These are phyloP conservation scores for Tetracladium marchalianum DNA, from an alignment of 495 filamentous ascomycete genomes.

Conservation along the genomic window DNA sequence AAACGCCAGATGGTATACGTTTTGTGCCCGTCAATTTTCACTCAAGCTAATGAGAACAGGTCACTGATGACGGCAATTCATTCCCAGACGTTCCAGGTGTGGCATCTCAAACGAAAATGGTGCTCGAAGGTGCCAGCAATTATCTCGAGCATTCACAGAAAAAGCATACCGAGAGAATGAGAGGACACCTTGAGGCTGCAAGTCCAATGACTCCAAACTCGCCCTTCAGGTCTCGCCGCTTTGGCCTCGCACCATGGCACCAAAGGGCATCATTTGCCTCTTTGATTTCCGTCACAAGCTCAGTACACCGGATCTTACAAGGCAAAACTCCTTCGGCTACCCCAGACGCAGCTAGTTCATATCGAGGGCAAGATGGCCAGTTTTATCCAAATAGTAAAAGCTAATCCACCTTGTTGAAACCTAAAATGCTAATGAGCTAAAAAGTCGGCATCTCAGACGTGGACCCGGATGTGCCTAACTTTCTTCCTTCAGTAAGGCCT, in stretches of 20 bases:
- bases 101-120: slow-evolving; percentile 13
- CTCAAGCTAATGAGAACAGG: slow-evolving; percentile 5
- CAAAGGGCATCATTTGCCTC: slow-evolving; percentile 27
- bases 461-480: slow-evolving; percentile 16
- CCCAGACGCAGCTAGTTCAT: slow-evolving; percentile 7
- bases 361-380: slow-evolving; percentile 6
- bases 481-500: slow-evolving; percentile 19
- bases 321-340: slow-evolving; percentile 26
- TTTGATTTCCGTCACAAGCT: slow-evolving; percentile 26
- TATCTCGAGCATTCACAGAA: slow-evolving; percentile 7
- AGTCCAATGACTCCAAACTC: slow-evolving; percentile 1
- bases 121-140: slow-evolving; percentile 11
- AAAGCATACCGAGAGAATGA: background rate
- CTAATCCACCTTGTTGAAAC: background rate
- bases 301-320: slow-evolving; percentile 24
- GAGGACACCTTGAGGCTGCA: background rate
- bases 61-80: background rate
- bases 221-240: slow-evolving; percentile 16
- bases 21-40: background rate
- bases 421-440: background rate
- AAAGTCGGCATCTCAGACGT: slow-evolving; percentile 17
- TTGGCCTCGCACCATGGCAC: slow-evolving; percentile 32
- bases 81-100: background rate
- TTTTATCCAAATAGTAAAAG: slow-evolving; percentile 6
- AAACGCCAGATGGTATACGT: slow-evolving; percentile 6